A percentile compares a stretch with the other conserved stretches of the same genome.
phyloP scores from a whole-genome alignment of 176 grass and related monocot species.

The Bolboschoenus planiculmis region DNA sequence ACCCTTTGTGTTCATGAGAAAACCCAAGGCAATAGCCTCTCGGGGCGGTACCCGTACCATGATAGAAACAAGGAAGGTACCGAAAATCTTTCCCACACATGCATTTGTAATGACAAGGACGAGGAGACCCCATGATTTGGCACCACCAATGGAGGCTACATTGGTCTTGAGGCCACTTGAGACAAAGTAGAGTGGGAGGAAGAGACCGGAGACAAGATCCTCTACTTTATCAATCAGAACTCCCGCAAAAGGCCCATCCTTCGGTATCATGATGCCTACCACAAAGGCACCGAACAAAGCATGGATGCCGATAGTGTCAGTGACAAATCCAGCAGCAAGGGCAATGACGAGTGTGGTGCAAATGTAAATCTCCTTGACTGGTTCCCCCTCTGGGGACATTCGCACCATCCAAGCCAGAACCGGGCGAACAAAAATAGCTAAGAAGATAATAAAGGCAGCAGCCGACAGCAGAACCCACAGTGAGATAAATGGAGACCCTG shows the following conservation, averaged over 20 bases:
- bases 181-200: constrained; percentile 78
- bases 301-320: constrained; percentile 62
- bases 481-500: constrained; percentile 40
- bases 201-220: constrained; percentile 59
- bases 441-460: constrained; percentile 27
- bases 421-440: constrained; percentile 27
- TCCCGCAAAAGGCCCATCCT: constrained; percentile 56
- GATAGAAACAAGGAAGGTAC: constrained; percentile 31
- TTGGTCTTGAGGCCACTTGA: constrained; percentile 69
- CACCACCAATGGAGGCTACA: constrained; percentile 49
- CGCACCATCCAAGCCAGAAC: constrained; percentile 38
- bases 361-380: constrained; percentile 48
- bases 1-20: constrained; percentile 81
- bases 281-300: constrained; percentile 58
- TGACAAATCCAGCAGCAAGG: constrained; percentile 47
- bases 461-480: constrained; percentile 58
- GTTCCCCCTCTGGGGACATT: constrained; percentile 43
- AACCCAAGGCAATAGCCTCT: constrained; percentile 43
- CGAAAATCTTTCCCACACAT: constrained; percentile 54
- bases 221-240: constrained; percentile 64
- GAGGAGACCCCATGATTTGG: constrained; percentile 50
- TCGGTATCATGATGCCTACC: constrained; percentile 56
- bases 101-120: constrained; percentile 52
- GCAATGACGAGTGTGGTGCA: constrained; percentile 48
- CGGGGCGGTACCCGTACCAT: constrained; percentile 26